Evolutionary conservation across 768 basidiomycete genomes (phyloP), one percentile per base, ranked within the genome.

Genomic region (Lepiota venenata): DNA sequence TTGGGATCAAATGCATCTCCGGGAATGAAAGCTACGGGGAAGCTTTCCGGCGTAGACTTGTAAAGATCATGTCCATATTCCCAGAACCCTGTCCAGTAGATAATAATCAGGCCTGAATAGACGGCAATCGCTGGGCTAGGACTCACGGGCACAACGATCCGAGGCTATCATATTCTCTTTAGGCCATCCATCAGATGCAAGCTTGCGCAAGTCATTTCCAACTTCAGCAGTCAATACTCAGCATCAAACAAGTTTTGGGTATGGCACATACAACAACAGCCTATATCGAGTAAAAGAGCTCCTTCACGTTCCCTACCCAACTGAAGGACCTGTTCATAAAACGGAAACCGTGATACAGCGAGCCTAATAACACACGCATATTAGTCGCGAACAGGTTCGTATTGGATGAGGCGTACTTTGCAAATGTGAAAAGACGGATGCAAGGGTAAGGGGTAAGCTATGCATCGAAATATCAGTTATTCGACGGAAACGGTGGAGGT

Each of bases 41-140:
- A 86, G 0, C 75, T 72, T 35, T 74, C 67, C 0, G 77, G 74
- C 0, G 72, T 80, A 3, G 78, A 73, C 48, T 64, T 74, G 68
- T 85, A 88, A 11, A 88, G 71, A 39, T 78, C 70, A 56, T 87
- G 83, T 1, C 85, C 85, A 4, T 77, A 70, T 7, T 80, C 72
- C 84, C 84, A 86, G 57, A 82, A 81, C 12, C 69, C 84, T 85
- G 14, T 11, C 32, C 32, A 11, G 3, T 32, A 32, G 8, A 32
- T 32, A 27, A 18, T 20, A 44, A 4, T 25, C 37, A 21, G 35
- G 10, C 15, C 9, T 46, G 21, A 25, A 36, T 27, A 12, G 29
- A 7, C 15, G 25, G 16, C 47, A 11, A 22, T 20, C 11, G 15
- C 4, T 25, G 25, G 12, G n/a, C n/a, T 29, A n/a, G 10, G 5